Evolutionary conservation across 495 filamentous ascomycete species (phyloP).

Genomic region (Paragyromitra xinjiangensis): DNA sequence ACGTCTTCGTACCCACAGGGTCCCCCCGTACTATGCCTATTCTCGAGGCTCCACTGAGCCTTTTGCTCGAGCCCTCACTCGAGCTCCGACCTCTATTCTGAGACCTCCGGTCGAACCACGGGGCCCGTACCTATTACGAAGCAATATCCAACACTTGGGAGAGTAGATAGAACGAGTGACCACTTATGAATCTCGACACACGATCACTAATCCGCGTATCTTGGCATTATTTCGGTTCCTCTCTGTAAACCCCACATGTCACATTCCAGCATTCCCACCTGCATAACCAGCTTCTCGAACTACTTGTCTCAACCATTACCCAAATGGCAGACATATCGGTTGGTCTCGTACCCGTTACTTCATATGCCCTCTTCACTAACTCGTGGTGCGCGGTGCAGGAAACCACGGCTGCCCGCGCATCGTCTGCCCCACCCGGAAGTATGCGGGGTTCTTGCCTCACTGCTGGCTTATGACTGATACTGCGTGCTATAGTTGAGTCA

Average conservation of each 20-base stretch:
- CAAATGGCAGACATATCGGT: constrained; percentile 5
- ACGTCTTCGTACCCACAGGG: too few species aligned
- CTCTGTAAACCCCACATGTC: not conserved
- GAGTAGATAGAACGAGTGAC: constrained; percentile 2
- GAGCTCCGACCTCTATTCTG: too few species aligned
- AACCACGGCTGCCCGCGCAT: constrained; percentile 1
- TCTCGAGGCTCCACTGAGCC: too few species aligned
- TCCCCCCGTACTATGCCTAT: too few species aligned
- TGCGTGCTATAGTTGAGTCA: constrained; percentile 3
- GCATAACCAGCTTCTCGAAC: not conserved
- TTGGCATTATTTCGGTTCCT: constrained; percentile 10
- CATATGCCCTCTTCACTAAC: not conserved
- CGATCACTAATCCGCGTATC: constrained; percentile 11
- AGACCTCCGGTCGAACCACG: too few species aligned
- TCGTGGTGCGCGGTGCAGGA: not conserved
- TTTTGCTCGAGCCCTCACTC: too few species aligned
- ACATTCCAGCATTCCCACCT: not conserved
- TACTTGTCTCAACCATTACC: not conserved
- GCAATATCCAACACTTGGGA: not conserved
- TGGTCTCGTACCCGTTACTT: not conserved
- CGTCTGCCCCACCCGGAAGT: not conserved
- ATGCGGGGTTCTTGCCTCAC: not conserved
- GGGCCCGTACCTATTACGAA: too few species aligned
- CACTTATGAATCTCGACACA: not conserved
- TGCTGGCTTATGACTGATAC: not conserved